Base-by-base conservation (phyloP, 2,329 filamentous ascomycete species). In the Fonsecaea pedrosoi region DNA sequence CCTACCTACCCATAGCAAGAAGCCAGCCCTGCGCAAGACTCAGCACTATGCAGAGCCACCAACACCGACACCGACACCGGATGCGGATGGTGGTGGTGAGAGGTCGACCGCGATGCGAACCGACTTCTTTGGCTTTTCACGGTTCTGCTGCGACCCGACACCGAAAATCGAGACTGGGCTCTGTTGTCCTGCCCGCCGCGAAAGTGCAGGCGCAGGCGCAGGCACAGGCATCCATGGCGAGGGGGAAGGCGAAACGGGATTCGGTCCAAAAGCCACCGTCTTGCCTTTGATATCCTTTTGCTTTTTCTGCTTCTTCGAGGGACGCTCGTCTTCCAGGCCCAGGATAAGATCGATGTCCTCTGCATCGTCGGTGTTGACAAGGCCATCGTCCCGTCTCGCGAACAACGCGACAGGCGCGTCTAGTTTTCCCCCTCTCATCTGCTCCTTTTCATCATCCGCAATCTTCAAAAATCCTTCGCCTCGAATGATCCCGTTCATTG, bases 401-500 rank as follows among this genome's bases (percentile, higher is more conserved):
- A 71, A 70, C 59, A 70, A 50, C 5, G 61, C 64, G 30, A 70
- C 61, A 1, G 66, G 60, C 18, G 37, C 12, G n/a, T 69, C 59
- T 35, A 70, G 56, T 37, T 21, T 69, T 1, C 58, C 58, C 9
- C 64, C 64, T 25, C 54, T 66, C 55, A 65, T 25, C 12, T 25
- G 18, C 4, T 54, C 50, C 25, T 67, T 70, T 13, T 77, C 75
- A 1, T 82, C 74, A 18, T 76, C 72, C 0, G 64, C 62, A 48
- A 82, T 77, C 0, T 79, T 76, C 21, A 89, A 70, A 37, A 86
- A 80, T 9, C 78, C 75, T 54, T 87, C 85, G 18, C 82, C 81
- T 68, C 87, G 82, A 4, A 90, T 87, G 65, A 89, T 87, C 4
- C 82, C 78, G 34, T 80, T 82, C 77, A 90, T 87, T 0, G 82